Evolutionary conservation across 2,329 filamentous ascomycete genomes (phyloP).

Genomic region (Xylariomycetidae sp.): DNA sequence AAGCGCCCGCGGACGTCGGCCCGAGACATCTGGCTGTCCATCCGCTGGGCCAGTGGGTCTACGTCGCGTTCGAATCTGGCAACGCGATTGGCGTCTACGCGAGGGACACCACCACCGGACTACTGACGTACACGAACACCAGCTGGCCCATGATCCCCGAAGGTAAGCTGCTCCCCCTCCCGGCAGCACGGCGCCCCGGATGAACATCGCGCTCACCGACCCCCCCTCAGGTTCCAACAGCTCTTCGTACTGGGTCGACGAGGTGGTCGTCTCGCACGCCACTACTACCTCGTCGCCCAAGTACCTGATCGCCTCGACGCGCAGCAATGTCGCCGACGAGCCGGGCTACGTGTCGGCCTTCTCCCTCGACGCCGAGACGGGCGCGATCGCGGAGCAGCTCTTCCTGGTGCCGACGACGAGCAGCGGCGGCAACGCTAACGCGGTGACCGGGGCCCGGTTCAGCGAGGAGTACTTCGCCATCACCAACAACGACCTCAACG

Average conservation of each 20-base stretch:
- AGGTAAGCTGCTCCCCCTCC: too few relatives aligned
- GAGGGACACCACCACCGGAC: conserved; percentile 15
- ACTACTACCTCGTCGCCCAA: conserved; percentile 9
- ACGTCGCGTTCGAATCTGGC: conserved; percentile 22
- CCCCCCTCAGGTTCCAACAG: too few relatives aligned
- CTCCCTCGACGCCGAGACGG: conserved; percentile 16
- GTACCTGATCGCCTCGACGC: conserved; percentile 19
- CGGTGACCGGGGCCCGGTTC: conserved; percentile 20
- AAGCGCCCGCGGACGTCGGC: conserved; percentile 15
- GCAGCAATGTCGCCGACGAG: conserved; percentile 11
- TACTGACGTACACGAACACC: conserved; percentile 12
- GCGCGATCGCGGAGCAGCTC: conserved; percentile 21
- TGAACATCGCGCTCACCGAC: too few relatives aligned
- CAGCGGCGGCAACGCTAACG: conserved; percentile 25
- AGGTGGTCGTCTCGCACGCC: conserved; percentile 17
- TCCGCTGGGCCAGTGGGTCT: conserved; percentile 22
- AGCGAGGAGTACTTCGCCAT: conserved; percentile 25
- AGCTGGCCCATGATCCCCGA: conserved; percentile 18
- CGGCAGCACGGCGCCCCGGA: too few relatives aligned
- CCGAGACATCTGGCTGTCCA: conserved; percentile 24
- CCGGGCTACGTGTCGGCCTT: conserved; percentile 27
- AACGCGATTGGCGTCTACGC: conserved; percentile 21
- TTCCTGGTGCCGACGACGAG: conserved; percentile 23
- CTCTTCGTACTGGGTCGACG: conserved; percentile 21
- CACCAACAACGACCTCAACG: conserved; percentile 20